Base-by-base conservation (phyloP, 2,329 filamentous ascomycete genomes). In the Cercospora zeina region DNA sequence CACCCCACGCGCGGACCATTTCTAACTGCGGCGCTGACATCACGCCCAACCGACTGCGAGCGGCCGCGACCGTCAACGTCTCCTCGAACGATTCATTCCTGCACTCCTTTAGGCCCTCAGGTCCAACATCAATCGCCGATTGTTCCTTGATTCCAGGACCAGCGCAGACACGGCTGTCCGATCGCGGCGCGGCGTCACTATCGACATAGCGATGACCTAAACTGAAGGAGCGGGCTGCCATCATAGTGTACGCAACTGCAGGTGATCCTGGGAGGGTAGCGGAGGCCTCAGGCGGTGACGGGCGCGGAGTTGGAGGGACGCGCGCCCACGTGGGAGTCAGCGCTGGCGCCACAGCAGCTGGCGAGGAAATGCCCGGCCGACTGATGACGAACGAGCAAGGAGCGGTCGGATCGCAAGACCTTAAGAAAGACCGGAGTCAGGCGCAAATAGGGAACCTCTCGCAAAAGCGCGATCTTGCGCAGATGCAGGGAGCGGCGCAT, bases 371-470 rank as follows among this genome's bases (percentile, higher is more conserved):
- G 80, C 79, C 79, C 68, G 80, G 80, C 67, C 72, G 79, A 69
- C 72, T 80, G 72, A 75, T 75, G 68, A 82, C 81, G 80, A 76
- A 80, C 68, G 70, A 77, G 68, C 77, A 75, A 73, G 75, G 74
- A 68, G 73, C 71, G 66, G 70, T 75, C 16, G 74, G 73, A 66
- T 72, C 74, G 54, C 69, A 67, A 60, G 70, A 72, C 63, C 65
- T 72, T 50, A 73, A 74, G 64, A 74, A 73, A 63, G 70, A 70
- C 49, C 68, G 67, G 45, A 69, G 62, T 59, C 64, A 72, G 62
- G 69, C 65, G 59, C 67, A 67, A 68, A 65, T 63, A 62, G 59
- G 49, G 53, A 61, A 62, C 10, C 59, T 64, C 30, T 49, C 65
- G 51, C 58, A 65, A 8, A 66, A 65, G 58, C 68, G 62, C 49